Conservation (phyloP, 352 stramenopile species). For the Globisporangium canariense region DNA sequence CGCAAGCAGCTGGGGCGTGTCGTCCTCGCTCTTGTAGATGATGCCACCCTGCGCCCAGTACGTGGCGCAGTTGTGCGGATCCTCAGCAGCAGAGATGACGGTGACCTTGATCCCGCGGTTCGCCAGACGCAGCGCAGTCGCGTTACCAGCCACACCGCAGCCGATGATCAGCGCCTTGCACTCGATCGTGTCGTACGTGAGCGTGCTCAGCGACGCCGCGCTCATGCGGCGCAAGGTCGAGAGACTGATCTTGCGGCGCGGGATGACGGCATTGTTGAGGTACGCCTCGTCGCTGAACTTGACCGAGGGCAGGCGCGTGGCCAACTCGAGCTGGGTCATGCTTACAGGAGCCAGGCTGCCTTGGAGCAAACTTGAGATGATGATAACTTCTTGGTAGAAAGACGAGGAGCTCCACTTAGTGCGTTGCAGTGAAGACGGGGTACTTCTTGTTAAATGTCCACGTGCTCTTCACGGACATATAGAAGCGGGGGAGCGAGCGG, state of each 20-base stretch:
- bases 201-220: slow-evolving; percentile 21
- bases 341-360: slow-evolving; percentile 1
- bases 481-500: slow-evolving; percentile 13
- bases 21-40: slow-evolving; percentile 91
- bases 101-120: slow-evolving; percentile 75
- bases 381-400: too few species aligned
- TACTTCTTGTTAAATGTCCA: slow-evolving; percentile 88
- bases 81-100: slow-evolving; percentile 65
- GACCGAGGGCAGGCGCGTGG: slow-evolving; percentile 22
- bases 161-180: slow-evolving; percentile 68
- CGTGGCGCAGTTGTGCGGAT: slow-evolving; percentile 90
- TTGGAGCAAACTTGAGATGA: neutral
- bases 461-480: slow-evolving; percentile 79
- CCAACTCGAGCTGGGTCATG: slow-evolving; percentile 60
- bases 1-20: slow-evolving; percentile 83
- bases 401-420: slow-evolving; percentile 32
- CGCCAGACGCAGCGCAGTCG: slow-evolving; percentile 70
- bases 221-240: slow-evolving; percentile 29
- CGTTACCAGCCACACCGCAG: slow-evolving; percentile 76
- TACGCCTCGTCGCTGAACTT: slow-evolving; percentile 30
- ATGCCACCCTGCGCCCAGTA: slow-evolving; percentile 96
- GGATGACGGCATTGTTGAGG: slow-evolving; percentile 23
- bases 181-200: slow-evolving; percentile 52
- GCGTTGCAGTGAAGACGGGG: slow-evolving; percentile 59
- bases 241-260: slow-evolving; percentile 35